A percentile compares a stretch with the other conserved stretches of the same genome.
phyloP scores from a whole-genome alignment of 2,329 filamentous ascomycete species.

The Phaeosphaeria sp. region DNA sequence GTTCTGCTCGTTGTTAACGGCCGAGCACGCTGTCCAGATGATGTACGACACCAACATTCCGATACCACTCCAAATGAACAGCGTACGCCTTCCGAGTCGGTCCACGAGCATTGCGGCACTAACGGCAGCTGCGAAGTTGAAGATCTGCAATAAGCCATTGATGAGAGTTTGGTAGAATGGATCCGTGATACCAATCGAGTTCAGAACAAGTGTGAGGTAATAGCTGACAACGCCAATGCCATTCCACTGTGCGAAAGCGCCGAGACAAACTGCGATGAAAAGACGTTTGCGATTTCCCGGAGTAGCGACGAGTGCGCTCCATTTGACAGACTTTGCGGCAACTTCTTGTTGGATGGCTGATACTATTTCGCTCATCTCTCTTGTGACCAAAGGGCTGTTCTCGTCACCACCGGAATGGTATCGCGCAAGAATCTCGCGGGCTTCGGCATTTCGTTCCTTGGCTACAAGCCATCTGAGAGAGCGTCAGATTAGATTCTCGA shows the following conservation, averaged over 20 bases:
- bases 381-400: slow-evolving; percentile 67
- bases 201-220: slow-evolving; percentile 69
- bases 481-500: neutral
- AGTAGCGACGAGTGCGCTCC: neutral
- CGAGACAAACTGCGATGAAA: slow-evolving; percentile 66
- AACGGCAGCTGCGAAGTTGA: slow-evolving; percentile 65
- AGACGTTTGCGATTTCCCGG: slow-evolving; percentile 65
- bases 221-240: slow-evolving; percentile 72
- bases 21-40: slow-evolving; percentile 49
- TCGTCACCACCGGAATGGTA: slow-evolving; percentile 68
- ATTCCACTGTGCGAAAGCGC: slow-evolving; percentile 71
- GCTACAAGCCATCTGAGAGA: slow-evolving; percentile 64
- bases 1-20: slow-evolving; percentile 58
- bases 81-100: slow-evolving; percentile 54
- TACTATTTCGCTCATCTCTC: slow-evolving; percentile 71
- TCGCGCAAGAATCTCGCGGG: slow-evolving; percentile 65
- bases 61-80: slow-evolving; percentile 37
- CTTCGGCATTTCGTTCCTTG: slow-evolving; percentile 68
- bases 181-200: slow-evolving; percentile 65
- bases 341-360: slow-evolving; percentile 67
- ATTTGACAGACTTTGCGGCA: neutral
- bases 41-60: slow-evolving; percentile 46
- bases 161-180: slow-evolving; percentile 47
- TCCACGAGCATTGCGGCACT: slow-evolving; percentile 63
- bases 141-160: slow-evolving; percentile 64